Percentiles rank a stretch among this genome's conserved stretches.
phyloP scores from a whole-genome alignment of 306 rosid species.

The Oemleria cerasiformis region DNA sequence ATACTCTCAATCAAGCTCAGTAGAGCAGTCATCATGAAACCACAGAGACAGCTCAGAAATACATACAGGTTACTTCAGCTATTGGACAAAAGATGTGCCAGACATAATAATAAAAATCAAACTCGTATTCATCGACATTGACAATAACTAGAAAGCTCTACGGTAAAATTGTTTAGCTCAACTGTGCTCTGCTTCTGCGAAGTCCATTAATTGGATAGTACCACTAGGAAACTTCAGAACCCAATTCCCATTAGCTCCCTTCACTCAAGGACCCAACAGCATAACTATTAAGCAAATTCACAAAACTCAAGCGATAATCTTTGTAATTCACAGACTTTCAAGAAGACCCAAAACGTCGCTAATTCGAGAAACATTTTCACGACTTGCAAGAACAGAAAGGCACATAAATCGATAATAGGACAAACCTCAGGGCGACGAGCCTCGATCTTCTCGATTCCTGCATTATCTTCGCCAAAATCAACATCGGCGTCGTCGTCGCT shows the following conservation, averaged over 20 bases:
- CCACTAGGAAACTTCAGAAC: neutral
- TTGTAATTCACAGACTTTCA: neutral
- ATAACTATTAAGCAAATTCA: neutral
- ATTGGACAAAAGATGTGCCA: neutral
- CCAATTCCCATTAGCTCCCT: neutral
- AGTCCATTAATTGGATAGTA: neutral
- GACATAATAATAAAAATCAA: neutral
- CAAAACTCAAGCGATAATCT: neutral
- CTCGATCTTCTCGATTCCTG: conserved; percentile 46
- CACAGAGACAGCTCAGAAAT: neutral
- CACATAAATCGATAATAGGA: neutral
- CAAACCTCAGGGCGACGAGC: conserved; percentile 70
- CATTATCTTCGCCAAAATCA: conserved; percentile 33
- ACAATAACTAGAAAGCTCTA: neutral
- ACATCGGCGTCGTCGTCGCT: conserved; percentile 35
- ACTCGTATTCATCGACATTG: neutral
- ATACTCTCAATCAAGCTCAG: neutral
- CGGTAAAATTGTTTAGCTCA: neutral
- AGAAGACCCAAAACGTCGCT: neutral
- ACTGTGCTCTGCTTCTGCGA: neutral
- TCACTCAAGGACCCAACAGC: too few relatives aligned
- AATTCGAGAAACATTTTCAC: neutral
- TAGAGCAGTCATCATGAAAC: neutral
- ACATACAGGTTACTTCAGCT: neutral
- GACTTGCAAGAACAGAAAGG: neutral